Conservation (phyloP, 345 rosid genomes). For the Dipteronia sinensis region DNA sequence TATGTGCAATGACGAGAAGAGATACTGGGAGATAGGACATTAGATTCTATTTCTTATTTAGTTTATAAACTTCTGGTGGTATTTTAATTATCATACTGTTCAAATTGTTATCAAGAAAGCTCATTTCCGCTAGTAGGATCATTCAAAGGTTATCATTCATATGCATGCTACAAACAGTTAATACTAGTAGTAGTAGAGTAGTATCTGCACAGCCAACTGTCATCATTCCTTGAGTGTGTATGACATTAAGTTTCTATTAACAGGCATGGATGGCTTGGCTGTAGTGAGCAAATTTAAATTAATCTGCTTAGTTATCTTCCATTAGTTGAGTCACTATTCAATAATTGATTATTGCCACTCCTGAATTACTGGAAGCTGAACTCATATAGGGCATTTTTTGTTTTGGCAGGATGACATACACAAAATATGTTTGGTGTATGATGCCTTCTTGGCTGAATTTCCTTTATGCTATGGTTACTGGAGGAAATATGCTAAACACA, state of each 20-base stretch:
- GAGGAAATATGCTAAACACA: conserved; percentile 77
- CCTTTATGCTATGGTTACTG: conserved; percentile 91
- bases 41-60: neutral
- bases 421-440: conserved; percentile 65
- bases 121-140: neutral
- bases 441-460: conserved; percentile 72
- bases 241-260: neutral
- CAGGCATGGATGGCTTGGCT: neutral
- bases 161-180: neutral
- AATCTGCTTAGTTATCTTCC: neutral
- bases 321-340: neutral
- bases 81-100: neutral
- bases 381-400: neutral
- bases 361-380: neutral
- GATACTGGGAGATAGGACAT: neutral
- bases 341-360: neutral
- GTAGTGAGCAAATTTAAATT: neutral
- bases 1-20: neutral
- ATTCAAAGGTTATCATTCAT: neutral
- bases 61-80: conserved; percentile 2
- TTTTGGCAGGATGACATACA: conserved; percentile 66
- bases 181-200: neutral
- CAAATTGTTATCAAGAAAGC: neutral
- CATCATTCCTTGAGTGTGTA: neutral
- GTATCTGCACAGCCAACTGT: neutral